phyloP scores from a whole-genome alignment of 139 green algal genomes.

The Chlamydomonas applanata region DNA sequence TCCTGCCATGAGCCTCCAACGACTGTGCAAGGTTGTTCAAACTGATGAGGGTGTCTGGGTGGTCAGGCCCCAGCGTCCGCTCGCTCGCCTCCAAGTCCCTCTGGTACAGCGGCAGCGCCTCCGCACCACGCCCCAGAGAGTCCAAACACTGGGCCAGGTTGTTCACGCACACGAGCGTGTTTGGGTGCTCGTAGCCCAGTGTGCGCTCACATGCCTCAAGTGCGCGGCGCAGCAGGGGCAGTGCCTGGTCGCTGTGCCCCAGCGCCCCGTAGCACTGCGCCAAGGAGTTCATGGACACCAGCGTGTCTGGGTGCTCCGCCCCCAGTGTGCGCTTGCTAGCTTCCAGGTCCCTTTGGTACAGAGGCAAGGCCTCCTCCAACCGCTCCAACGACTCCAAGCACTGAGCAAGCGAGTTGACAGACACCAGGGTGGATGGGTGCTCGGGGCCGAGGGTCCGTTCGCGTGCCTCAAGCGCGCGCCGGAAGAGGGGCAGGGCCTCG shows the following conservation, averaged over 20 bases:
- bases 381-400: too few relatives aligned
- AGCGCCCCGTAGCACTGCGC: slow-evolving; percentile 2
- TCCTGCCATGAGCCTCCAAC: slow-evolving; percentile 1
- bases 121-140: background rate
- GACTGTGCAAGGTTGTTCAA: slow-evolving; percentile 16
- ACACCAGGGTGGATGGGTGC: too few relatives aligned
- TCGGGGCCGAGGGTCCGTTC: too few relatives aligned
- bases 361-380: too few relatives aligned
- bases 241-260: background rate
- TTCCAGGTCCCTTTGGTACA: too few relatives aligned
- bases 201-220: slow-evolving; percentile 4
- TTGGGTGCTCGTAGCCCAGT: slow-evolving; percentile 8
- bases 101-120: slow-evolving; percentile 11
- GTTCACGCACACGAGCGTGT: background rate
- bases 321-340: slow-evolving; percentile 14
- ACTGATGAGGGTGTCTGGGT: slow-evolving; percentile 11
- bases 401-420: too few relatives aligned
- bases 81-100: background rate
- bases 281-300: slow-evolving; percentile 14
- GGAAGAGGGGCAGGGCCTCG: too few relatives aligned
- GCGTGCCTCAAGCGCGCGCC: too few relatives aligned
- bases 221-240: slow-evolving; percentile 5
- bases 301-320: slow-evolving; percentile 11
- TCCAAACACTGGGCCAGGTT: background rate
- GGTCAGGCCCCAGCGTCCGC: slow-evolving; percentile 14